Evolutionary conservation across 306 rosid species (phyloP), one percentile per base, ranked within the genome.

Genomic region (Hippophae gyantsensis): DNA sequence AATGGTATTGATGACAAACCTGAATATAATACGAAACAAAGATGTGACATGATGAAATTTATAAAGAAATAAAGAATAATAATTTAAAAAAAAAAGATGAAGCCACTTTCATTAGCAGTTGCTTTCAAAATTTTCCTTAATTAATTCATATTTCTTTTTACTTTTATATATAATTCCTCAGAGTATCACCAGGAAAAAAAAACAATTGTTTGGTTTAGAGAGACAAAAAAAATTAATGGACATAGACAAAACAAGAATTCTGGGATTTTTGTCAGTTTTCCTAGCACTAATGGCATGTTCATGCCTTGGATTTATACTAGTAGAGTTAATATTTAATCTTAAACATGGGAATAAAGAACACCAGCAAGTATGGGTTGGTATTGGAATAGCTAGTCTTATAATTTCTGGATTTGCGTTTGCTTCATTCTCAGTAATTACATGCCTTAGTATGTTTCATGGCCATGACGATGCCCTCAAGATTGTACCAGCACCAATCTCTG

Each of bases 361-460:
- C 53, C 66, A 71, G 42, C 53, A 52, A 2, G 58, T 72, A 7
- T 75, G 79, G 79, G 56, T 69, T n/a, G 74, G 57, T 48, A 65
- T 76, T 55, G 71, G 62, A 5, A 42, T 75, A 51, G 68, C 71
- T 47, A 45, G 60, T 8, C 65, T 74, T 60, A 45, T 67, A 59
- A 57, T 74, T 25, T 74, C 63, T 62, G 60, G 74, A 54, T 56
- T 73, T 65, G 76, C 76, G 50, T 82, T 76, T 62, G 13, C 65
- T 52, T 38, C 72, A 1, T 54, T 76, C 46, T 60, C 71, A n/a
- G 43, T 64, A 10, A 65, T 67, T 53, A 67, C 75, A 53, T 71
- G 78, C 6, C 61, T 69, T 58, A 43, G 61, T 14, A 53, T 71
- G 48, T 5, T 61, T 61, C 62, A 48, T 43, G 65, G 58, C 13